Conservation (phyloP, 1,139 yeast genomes). For the Geotrichum bryndzae region DNA sequence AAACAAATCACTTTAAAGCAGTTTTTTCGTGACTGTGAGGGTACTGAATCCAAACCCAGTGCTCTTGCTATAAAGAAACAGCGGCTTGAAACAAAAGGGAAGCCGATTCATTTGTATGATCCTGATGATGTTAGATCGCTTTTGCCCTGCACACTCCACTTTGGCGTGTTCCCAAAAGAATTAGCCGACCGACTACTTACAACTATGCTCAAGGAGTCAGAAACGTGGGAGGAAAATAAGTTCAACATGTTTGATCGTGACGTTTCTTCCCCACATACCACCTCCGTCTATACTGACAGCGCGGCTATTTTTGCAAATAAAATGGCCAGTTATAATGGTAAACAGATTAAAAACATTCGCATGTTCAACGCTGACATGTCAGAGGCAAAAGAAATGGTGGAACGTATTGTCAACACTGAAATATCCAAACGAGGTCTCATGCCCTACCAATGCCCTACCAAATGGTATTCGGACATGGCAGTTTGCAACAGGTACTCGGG, state of each 20-base stretch:
- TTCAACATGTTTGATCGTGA: conserved; percentile 58
- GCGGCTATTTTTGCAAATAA: conserved; percentile 26
- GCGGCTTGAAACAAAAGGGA: conserved; percentile 16
- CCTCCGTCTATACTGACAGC: conserved; percentile 39
- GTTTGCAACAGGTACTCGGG: conserved; percentile 52
- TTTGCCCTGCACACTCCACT: conserved; percentile 48
- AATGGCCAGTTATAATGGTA: conserved; percentile 41
- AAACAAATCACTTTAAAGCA: conserved; percentile 9
- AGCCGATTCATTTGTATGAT: conserved; percentile 27
- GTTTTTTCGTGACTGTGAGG: background rate
- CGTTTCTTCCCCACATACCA: conserved; percentile 50
- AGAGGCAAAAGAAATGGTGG: conserved; percentile 40
- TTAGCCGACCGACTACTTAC: conserved; percentile 43
- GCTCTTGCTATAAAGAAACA: background rate
- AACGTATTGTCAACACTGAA: conserved; percentile 41
- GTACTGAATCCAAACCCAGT: background rate
- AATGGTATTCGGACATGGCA: conserved; percentile 51
- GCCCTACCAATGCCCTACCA: conserved; percentile 34
- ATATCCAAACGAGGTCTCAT: conserved; percentile 31
- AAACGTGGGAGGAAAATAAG: conserved; percentile 37
- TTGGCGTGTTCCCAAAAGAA: conserved; percentile 46
- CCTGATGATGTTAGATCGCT: conserved; percentile 37
- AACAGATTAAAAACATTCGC: conserved; percentile 24
- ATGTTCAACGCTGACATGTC: conserved; percentile 40
- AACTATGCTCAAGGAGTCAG: conserved; percentile 40